A percentile compares a stretch with the other conserved stretches of the same genome.
These are phyloP conservation scores for Fusarium haematococcum DNA, from an alignment of 2,329 filamentous ascomycete genomes.

Conservation along the genomic window DNA sequence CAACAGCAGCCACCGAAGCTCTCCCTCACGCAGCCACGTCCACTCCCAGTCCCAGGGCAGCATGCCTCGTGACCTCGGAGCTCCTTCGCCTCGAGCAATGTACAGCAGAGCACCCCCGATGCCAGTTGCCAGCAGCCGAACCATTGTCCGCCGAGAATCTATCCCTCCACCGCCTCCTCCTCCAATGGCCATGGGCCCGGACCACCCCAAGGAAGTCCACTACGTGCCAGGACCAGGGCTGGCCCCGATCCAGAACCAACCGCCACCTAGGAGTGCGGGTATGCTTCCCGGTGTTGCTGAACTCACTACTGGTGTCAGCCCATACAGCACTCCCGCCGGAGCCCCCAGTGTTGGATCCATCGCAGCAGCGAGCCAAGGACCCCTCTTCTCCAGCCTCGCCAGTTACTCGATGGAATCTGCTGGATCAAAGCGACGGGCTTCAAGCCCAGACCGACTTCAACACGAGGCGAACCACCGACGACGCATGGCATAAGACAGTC, in stretches of 20 bases:
- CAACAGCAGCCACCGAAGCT: constrained; percentile 52
- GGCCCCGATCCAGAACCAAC: constrained; percentile 64
- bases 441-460: constrained; percentile 55
- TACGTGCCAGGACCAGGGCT: constrained; percentile 57
- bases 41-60: constrained; percentile 62
- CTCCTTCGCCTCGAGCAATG: constrained; percentile 54
- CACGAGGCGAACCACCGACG: constrained; percentile 61
- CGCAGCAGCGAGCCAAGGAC: constrained; percentile 53
- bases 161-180: constrained; percentile 47
- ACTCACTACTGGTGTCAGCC: constrained; percentile 72
- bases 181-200: constrained; percentile 44
- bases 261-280: constrained; percentile 54
- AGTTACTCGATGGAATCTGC: constrained; percentile 53
- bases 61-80: constrained; percentile 56
- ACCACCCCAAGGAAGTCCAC: constrained; percentile 47
- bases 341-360: constrained; percentile 48
- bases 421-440: constrained; percentile 65
- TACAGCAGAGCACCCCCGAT: constrained; percentile 55
- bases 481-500: constrained; percentile 44
- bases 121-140: constrained; percentile 50
- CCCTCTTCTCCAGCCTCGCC: constrained; percentile 49
- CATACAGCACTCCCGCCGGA: constrained; percentile 65
- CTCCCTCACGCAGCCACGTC: constrained; percentile 53
- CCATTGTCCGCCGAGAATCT: constrained; percentile 57
- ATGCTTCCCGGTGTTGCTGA: constrained; percentile 72